Base-by-base conservation (phyloP, 148 eudicot species). In the Silene conica region DNA sequence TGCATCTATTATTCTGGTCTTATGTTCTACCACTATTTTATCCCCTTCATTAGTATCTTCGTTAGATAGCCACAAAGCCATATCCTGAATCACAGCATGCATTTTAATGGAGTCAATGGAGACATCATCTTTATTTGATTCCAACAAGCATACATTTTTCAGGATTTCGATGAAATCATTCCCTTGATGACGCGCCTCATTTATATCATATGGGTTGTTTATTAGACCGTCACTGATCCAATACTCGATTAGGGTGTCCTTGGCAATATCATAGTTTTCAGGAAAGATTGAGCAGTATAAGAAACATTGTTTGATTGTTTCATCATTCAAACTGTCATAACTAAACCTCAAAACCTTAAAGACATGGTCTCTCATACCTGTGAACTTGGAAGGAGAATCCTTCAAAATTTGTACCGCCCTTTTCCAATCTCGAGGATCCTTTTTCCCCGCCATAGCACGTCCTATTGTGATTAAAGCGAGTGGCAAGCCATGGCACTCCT, bases 151-250 rank as follows among this genome's bases (percentile, higher is more conserved):
- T 12, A 67, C 80, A 22, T 21, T 74, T 23, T 57, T 78, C 41
- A 78, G 23, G 22, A 52, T 66, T 64, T 67, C 72, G 19, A 78
- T 72, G 6, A 78, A 65, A 55, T 66, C 72, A 26, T 70, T 57
- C 13, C 76, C 80, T n/a, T 43, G 28, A 13, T 64, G 67, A 18
- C 59, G 59, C 11, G 76, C 76, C 43, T 72, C 72, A 41, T 72
- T 50, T 26, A 72, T 41, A 14, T 43, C 75, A 25, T 62, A 43
- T 0, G 38, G 62, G 31, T 79, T 63, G 22, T 45, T 20, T 38
- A 84, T 58, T 22, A 81, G 69, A 20, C 83, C 83, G 73, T 85
- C 87, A n/a, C 73, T 79, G n/a, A 76, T 61, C 85, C 28, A 66
- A 43, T 63, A 65, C 41, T 65, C 71, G 15, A 78, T 50, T 1